A percentile compares a stretch with the other conserved stretches of the same genome.
Evolutionary conservation across 1,284 basidiomycete species (phyloP).

Genomic region (Ganoderma meredithae): DNA sequence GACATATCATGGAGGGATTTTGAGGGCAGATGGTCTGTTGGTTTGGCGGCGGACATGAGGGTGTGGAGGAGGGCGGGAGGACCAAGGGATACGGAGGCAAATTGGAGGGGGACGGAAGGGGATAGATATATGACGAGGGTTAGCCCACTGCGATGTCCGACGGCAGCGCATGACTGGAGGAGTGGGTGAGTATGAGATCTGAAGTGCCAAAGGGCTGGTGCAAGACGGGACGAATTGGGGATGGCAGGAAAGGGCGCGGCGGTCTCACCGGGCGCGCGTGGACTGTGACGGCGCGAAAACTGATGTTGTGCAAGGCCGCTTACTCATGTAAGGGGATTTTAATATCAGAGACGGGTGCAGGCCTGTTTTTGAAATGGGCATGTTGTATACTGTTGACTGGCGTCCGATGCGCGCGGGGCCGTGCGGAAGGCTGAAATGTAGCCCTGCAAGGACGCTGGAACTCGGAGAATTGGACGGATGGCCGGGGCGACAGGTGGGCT

Average conservation of each 20-base stretch:
- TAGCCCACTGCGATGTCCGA: not conserved
- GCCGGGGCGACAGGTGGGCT: no score
- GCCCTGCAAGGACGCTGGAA: no score
- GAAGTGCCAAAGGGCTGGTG: not conserved
- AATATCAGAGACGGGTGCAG: not conserved
- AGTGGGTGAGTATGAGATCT: not conserved
- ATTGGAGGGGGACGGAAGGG: not conserved
- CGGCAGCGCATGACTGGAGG: not conserved
- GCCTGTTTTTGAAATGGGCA: not conserved
- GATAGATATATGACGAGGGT: not conserved
- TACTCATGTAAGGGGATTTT: not conserved
- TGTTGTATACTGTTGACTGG: not conserved
- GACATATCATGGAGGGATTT: not conserved
- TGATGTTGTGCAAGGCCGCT: not conserved
- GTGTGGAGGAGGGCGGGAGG: not conserved
- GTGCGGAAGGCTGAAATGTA: not conserved
- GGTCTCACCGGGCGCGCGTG: not conserved
- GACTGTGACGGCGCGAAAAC: not conserved
- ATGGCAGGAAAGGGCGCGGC: not conserved
- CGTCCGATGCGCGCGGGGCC: not conserved
- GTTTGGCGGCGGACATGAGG: not conserved
- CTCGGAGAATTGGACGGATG: no score
- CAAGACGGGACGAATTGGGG: not conserved
- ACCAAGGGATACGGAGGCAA: no score
- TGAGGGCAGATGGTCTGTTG: not conserved